Base-by-base conservation (phyloP, 2,329 filamentous ascomycete genomes). In the Chaetoscypha palmicola region DNA sequence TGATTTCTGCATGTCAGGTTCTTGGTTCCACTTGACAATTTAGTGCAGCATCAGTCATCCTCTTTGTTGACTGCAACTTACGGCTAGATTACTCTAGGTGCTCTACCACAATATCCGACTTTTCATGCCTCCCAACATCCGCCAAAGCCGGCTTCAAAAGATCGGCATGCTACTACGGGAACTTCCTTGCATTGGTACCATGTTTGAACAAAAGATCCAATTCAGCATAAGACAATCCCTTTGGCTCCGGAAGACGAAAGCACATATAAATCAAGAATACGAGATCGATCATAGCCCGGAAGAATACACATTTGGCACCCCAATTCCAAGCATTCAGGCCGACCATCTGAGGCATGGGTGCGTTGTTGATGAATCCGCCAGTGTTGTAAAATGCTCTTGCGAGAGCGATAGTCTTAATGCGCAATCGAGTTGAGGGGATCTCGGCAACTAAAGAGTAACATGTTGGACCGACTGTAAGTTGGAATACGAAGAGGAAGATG, bases 361-460 rank as follows among this genome's bases (percentile, higher is more conserved):
- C 36, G 4, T 41, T 33, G 30, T 38, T 47, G 28, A 56, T 24
- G 20, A 54, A 46, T 10, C 64, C 64, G 40, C 62, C 58, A 8
- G 66, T 43, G 9, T 64, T 94, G 75, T 81, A 94, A 52, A 86
- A 68, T 54, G 84, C 83, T 42, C 88, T 81, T 1, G 85, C 86
- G 3, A 94, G 73, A 1, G 90, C 87, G 20, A 94, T 83, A 1
- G 88, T 94, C 71, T 94, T 94, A 68, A 91, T 88, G 59, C 88
- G 83, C 28, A 95, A 72, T 1, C 89, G 77, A n/a, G 85, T 78
- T 0, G 86, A 87, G 0, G 86, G 86, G 19, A 94, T 67, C 63
- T 94, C 88, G 2, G 83, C 77, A 5, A 94, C 87, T 8, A 94
- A 76, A 0, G 85, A 90, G 66, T 92, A 94, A 64, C 83, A 87